Percentiles rank a stretch among this genome's conserved stretches.
Conservation (phyloP, 805 yeast genomes). For the Hanseniaspora lachancei region DNA sequence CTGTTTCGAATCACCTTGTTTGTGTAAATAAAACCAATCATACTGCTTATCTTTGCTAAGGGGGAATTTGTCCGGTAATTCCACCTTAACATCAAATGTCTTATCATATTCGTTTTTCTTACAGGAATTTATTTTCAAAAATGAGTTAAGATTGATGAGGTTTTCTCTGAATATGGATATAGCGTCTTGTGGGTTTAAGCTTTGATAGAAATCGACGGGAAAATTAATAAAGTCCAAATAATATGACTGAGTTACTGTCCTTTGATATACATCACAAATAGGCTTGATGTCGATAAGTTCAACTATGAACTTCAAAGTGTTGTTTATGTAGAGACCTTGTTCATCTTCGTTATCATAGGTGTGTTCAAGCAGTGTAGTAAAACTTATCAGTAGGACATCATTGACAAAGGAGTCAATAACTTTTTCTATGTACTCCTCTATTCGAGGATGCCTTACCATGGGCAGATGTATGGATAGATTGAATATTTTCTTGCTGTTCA, state of each 20-base stretch:
- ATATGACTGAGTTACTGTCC: neutral
- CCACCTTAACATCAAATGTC: neutral
- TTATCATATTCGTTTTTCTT: neutral
- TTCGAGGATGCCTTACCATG: conserved; percentile 35
- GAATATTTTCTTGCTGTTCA: conserved; percentile 31
- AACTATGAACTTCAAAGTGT: conserved; percentile 1
- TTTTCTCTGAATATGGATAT: conserved; percentile 3
- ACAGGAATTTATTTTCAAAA: neutral
- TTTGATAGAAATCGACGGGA: conserved; percentile 9
- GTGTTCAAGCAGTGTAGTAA: conserved; percentile 16
- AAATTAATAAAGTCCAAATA: conserved; percentile 1
- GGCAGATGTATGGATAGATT: conserved; percentile 31
- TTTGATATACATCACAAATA: neutral
- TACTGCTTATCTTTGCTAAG: neutral
- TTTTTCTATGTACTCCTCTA: conserved; percentile 29
- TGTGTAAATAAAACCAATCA: conserved; percentile 7
- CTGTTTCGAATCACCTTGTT: neutral
- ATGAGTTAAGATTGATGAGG: conserved; percentile 1
- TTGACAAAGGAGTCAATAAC: conserved; percentile 17
- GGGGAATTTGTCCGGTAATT: conserved; percentile 1
- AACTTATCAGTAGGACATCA: neutral
- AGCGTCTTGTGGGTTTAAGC: neutral
- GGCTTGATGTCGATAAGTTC: neutral
- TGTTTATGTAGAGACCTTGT: neutral
- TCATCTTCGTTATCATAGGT: conserved; percentile 14